Percentiles rank a stretch among this genome's conserved stretches.
phyloP scores from a whole-genome alignment of 2,329 filamentous ascomycete species.

The Immersiporthe knoxdaviesiana region DNA sequence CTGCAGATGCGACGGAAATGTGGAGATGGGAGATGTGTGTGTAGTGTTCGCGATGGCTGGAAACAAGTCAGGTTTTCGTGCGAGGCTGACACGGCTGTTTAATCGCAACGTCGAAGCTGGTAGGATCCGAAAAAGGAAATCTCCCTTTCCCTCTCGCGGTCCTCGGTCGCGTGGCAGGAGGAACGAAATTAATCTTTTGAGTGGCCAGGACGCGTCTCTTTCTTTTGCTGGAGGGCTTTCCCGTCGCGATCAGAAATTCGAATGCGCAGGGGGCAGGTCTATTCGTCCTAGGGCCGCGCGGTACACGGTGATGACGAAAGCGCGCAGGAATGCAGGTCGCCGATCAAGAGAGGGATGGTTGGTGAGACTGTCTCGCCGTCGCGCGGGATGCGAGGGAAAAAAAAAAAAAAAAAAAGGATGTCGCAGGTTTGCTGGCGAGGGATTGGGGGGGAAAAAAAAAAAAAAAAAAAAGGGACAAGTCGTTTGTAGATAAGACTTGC shows the following conservation, averaged over 20 bases:
- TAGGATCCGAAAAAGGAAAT: not conserved
- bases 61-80: constrained; percentile 9
- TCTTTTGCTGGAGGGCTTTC: not conserved
- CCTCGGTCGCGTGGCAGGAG: not conserved
- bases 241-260: constrained; percentile 22
- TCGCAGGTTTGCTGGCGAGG: constrained; percentile 1
- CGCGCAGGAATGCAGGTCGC: constrained; percentile 20
- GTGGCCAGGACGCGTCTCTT: constrained; percentile 23
- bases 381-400: not conserved
- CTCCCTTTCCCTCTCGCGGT: not conserved
- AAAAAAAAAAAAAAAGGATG: not conserved
- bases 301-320: constrained; percentile 15
- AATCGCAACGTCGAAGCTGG: constrained; percentile 6
- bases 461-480: constrained; percentile 17
- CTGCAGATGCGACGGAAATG: constrained; percentile 33
- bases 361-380: constrained; percentile 12
- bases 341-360: constrained; percentile 12
- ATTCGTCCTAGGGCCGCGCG: constrained; percentile 13
- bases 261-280: constrained; percentile 11
- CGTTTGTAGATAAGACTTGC: constrained; percentile 16
- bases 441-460: not conserved
- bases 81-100: constrained; percentile 14
- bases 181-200: not conserved
- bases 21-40: constrained; percentile 29
- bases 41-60: constrained; percentile 27